Base-by-base conservation (phyloP, 2,329 filamentous ascomycete genomes). In the Fusarium chlamydosporum region DNA sequence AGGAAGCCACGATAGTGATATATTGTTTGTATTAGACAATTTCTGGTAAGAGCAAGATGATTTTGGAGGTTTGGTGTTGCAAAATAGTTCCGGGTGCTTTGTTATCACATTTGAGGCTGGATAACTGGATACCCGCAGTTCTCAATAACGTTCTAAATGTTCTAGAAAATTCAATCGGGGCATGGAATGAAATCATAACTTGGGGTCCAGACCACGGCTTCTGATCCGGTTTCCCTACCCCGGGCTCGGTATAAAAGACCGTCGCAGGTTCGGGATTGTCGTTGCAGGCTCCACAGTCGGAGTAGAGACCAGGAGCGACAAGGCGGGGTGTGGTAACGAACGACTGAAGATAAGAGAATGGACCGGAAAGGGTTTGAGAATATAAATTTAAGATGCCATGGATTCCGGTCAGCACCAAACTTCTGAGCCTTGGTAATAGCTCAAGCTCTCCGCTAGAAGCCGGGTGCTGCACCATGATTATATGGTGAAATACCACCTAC, bases 331-430 rank as follows among this genome's bases (percentile, higher is more conserved):
- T 41, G n/a, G 33, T 54, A 53, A 57, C 45, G 52, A 70, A 56
- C 37, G 45, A 64, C 52, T 27, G 47, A 66, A 64, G 67, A 72
- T 56, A 72, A 74, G 72, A 70, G 68, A 73, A 68, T 56, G 66
- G 63, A 67, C 51, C 63, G 70, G 72, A 63, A 45, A 48, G 31
- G 45, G 47, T 23, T 48, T 35, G 33, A 56, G 18, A 45, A 47
- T 65, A 65, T 54, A 65, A 65, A 45, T 46, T 35, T n/a, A 50
- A 53, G 47, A 55, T 23, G 35, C 12, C 37, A 57, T 54, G 31
- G 13, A 38, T 42, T 29, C 13, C 38, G 27, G 53, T 11, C 15
- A 55, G 42, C 18, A 59, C 62, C 53, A 31, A 34, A 20, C 29
- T 16, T 47, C 48, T 59, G 53, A 67, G 64, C 53, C 52, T 64